Percentiles rank a stretch among this genome's conserved stretches.
Evolutionary conservation across 768 basidiomycete species (phyloP).

Genomic region (Fomitopsis pulvina): DNA sequence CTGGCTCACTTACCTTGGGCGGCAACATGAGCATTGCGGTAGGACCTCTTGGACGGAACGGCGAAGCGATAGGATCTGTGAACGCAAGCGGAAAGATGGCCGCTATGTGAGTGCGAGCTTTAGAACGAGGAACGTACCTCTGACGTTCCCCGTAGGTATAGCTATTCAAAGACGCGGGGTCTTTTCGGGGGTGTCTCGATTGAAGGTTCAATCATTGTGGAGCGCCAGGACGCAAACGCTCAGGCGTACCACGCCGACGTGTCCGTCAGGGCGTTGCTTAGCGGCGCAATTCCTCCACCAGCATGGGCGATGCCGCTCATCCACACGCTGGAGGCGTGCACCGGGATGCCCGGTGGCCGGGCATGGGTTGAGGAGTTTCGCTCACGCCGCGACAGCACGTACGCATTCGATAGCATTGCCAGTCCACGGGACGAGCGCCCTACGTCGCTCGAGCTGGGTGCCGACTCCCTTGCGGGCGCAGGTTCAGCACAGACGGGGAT

Average conservation of each 20-base stretch:
- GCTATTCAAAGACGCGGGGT: constrained; percentile 88
- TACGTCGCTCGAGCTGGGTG: constrained; percentile 3
- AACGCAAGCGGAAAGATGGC: constrained; percentile 84
- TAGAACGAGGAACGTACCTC: background rate
- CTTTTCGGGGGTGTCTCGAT: constrained; percentile 89
- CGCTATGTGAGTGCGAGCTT: constrained; percentile 59
- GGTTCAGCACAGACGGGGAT: background rate
- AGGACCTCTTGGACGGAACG: constrained; percentile 90
- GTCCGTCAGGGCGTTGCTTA: constrained; percentile 72
- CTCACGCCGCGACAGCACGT: constrained; percentile 27
- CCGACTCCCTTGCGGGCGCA: background rate
- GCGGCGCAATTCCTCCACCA: constrained; percentile 67
- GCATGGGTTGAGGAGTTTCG: constrained; percentile 59
- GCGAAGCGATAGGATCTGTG: constrained; percentile 83
- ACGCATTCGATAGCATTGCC: constrained; percentile 55
- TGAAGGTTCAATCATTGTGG: constrained; percentile 87
- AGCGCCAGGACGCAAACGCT: constrained; percentile 88
- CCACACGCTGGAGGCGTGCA: constrained; percentile 65
- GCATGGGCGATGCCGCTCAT: constrained; percentile 75
- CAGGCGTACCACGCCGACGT: constrained; percentile 75
- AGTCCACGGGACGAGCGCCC: constrained; percentile 31
- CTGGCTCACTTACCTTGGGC: constrained; percentile 84
- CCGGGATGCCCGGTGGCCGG: constrained; percentile 59
- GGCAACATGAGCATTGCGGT: constrained; percentile 87
- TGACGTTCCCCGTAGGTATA: constrained; percentile 50